Conservation (phyloP, 192 early-diverging fungal species). For the Gonapodya sp. region DNA sequence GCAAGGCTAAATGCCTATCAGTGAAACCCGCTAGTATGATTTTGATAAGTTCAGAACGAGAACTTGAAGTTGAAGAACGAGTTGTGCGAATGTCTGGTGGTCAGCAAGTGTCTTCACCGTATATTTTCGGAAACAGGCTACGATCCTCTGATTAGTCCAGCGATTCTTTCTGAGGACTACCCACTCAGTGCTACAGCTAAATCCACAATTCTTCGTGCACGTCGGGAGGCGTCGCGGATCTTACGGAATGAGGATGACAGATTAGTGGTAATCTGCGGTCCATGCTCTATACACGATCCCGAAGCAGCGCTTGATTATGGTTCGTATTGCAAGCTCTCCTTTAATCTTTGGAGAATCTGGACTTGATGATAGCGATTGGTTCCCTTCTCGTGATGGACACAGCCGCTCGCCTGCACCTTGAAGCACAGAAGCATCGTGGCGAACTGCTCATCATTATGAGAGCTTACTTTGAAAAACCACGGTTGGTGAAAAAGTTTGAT, state of each 20-base stretch:
- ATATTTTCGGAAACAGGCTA: no score
- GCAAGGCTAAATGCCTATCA: no score
- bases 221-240: constrained; percentile 49
- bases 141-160: not conserved
- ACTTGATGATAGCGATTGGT: constrained; percentile 14
- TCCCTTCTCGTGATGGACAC: not conserved
- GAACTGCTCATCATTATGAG: constrained; percentile 89
- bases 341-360: constrained; percentile 23
- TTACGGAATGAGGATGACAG: constrained; percentile 75
- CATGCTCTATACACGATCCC: constrained; percentile 93
- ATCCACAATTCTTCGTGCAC: constrained; percentile 22
- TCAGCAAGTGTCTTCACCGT: no score
- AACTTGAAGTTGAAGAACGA: no score
- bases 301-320: constrained; percentile 79
- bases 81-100: no score
- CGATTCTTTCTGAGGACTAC: not conserved
- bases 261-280: constrained; percentile 83
- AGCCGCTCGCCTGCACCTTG: constrained; percentile 28
- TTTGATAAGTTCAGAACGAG: no score
- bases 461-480: constrained; percentile 96
- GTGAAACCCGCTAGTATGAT: no score
- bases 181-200: not conserved
- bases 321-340: constrained; percentile 20
- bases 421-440: constrained; percentile 54
- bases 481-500: no score